phyloP scores from a whole-genome alignment of 768 basidiomycete genomes.

The Hypholoma fasciculare region DNA sequence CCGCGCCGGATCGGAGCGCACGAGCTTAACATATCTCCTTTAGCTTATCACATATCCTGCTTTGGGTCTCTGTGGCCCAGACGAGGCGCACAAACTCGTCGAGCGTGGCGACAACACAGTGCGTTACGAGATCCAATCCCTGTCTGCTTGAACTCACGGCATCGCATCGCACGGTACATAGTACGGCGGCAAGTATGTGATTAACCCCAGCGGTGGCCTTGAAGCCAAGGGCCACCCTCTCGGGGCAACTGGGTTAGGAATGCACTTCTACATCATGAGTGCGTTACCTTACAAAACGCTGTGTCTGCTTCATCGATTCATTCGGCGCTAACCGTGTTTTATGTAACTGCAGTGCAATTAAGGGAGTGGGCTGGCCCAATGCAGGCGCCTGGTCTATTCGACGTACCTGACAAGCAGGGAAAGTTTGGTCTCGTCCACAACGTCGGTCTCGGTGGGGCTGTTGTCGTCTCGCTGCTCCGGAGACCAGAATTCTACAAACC shows the following conservation, averaged over 20 bases:
- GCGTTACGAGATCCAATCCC: slow-evolving; percentile 17
- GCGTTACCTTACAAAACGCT: slow-evolving; percentile 21
- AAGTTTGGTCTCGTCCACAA: slow-evolving; percentile 86
- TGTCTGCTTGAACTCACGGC: background rate
- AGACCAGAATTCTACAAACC: slow-evolving; percentile 75
- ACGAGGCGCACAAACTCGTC: slow-evolving; percentile 73
- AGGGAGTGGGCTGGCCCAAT: slow-evolving; percentile 82
- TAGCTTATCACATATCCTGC: slow-evolving; percentile 84
- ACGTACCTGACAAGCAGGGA: slow-evolving; percentile 60
- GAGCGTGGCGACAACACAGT: slow-evolving; percentile 81
- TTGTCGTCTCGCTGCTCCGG: slow-evolving; percentile 72
- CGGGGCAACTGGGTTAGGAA: slow-evolving; percentile 80
- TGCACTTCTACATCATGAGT: slow-evolving; percentile 89
- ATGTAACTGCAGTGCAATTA: slow-evolving; percentile 59
- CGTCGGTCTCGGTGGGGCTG: slow-evolving; percentile 80
- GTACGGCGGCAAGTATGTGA: slow-evolving; percentile 84
- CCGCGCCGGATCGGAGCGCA: background rate
- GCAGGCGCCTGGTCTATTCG: slow-evolving; percentile 75
- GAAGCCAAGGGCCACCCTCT: slow-evolving; percentile 90
- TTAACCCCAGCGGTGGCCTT: slow-evolving; percentile 84
- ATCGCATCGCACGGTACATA: slow-evolving; percentile 22
- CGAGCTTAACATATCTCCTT: background rate
- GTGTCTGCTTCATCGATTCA: background rate
- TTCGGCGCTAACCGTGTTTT: background rate
- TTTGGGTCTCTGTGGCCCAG: slow-evolving; percentile 64